Percentiles rank a stretch among this genome's conserved stretches.
Conservation (phyloP, 495 filamentous ascomycete species). For the Penicillium samsonianum region DNA sequence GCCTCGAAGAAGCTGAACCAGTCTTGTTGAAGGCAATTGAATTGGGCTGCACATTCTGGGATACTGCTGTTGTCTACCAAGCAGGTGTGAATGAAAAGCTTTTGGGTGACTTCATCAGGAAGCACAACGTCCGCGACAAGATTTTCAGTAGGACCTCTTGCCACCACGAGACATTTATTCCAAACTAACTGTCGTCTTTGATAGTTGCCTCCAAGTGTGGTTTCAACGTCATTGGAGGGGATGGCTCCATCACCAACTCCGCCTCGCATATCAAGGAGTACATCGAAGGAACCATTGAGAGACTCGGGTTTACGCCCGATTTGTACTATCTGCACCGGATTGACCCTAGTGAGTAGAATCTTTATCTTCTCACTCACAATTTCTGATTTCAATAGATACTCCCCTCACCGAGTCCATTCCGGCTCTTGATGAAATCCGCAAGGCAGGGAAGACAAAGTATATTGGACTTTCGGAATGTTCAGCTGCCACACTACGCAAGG, state of each 20-base stretch:
- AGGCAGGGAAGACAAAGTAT: conserved; percentile 50
- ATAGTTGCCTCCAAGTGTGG: conserved; percentile 54
- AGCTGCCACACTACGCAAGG: conserved; percentile 45
- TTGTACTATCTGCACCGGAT: conserved; percentile 46
- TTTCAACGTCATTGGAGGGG: conserved; percentile 36
- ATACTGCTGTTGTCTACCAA: conserved; percentile 52
- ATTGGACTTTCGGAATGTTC: conserved; percentile 51
- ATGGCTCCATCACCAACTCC: conserved; percentile 44
- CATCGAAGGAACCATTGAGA: conserved; percentile 53
- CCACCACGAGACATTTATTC: too few species aligned
- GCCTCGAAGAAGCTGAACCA: conserved; percentile 49
- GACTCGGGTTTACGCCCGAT: conserved; percentile 52
- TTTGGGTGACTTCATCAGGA: conserved; percentile 53
- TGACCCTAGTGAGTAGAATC: conserved; percentile 38
- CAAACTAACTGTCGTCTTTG: not conserved
- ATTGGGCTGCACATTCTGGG: conserved; percentile 55
- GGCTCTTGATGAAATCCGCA: conserved; percentile 47
- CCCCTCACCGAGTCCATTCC: conserved; percentile 51
- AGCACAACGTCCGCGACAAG: conserved; percentile 52
- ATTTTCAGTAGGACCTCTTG: conserved; percentile 40
- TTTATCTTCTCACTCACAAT: not conserved
- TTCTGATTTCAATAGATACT: conserved; percentile 34
- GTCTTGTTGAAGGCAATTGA: conserved; percentile 53
- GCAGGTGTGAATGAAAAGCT: conserved; percentile 53
- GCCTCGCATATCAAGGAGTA: conserved; percentile 52